phyloP scores from a whole-genome alignment of 2,329 filamentous ascomycete species.

The Colletotrichum acutatum region DNA sequence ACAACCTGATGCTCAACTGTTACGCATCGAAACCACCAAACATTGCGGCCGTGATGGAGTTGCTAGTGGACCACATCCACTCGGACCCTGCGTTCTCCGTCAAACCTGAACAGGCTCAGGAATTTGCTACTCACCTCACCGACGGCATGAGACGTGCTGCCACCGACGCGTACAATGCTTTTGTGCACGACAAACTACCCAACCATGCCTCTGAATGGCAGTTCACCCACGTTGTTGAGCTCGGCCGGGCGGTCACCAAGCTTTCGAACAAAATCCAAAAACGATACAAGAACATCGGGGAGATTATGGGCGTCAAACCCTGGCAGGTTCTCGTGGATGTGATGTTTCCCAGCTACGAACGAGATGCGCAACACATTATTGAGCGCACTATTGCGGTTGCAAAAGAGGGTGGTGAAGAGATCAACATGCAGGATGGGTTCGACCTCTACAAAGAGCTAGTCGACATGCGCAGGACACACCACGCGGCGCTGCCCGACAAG shows the following conservation, averaged over 20 bases:
- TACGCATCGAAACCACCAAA: constrained; percentile 90
- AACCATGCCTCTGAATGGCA: constrained; percentile 86
- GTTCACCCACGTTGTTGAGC: constrained; percentile 87
- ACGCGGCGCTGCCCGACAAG: constrained; percentile 75
- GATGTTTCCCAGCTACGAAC: constrained; percentile 89
- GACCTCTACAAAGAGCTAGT: constrained; percentile 91
- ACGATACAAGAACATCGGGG: constrained; percentile 86
- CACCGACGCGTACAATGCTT: constrained; percentile 79
- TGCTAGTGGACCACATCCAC: constrained; percentile 86
- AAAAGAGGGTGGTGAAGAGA: constrained; percentile 75
- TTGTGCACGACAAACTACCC: constrained; percentile 84
- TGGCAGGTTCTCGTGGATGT: constrained; percentile 81
- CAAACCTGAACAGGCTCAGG: constrained; percentile 74
- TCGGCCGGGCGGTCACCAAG: constrained; percentile 87
- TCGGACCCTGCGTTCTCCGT: constrained; percentile 80
- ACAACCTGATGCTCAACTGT: constrained; percentile 85
- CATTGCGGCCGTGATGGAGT: constrained; percentile 81
- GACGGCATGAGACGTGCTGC: constrained; percentile 80
- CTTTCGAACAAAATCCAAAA: constrained; percentile 91
- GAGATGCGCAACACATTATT: constrained; percentile 88
- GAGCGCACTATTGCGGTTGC: constrained; percentile 81
- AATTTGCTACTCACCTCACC: constrained; percentile 78
- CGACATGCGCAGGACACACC: constrained; percentile 84
- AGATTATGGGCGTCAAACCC: constrained; percentile 80
- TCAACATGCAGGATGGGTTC: constrained; percentile 92